Conservation (phyloP, 1,139 yeast species). For the Kodamaea alishanica region DNA sequence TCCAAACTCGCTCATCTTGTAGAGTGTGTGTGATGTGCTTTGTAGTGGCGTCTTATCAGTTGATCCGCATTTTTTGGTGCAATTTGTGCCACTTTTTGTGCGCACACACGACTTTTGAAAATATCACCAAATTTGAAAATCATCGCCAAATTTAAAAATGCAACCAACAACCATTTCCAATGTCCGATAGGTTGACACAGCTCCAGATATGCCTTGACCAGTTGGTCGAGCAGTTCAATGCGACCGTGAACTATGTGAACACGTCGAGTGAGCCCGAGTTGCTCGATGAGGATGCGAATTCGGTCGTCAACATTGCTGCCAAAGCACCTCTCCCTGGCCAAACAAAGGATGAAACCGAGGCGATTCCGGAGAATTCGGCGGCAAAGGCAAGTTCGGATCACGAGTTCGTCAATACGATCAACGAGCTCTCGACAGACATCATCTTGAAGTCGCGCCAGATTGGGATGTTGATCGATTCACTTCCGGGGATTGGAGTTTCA, state of each 20-base stretch:
- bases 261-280: conserved; percentile 37
- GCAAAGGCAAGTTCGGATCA: conserved; percentile 12
- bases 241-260: conserved; percentile 84
- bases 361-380: conserved; percentile 8
- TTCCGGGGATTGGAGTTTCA: conserved; percentile 91
- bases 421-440: conserved; percentile 77
- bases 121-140: not conserved
- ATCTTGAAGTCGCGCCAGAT: conserved; percentile 85
- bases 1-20: conserved; percentile 4
- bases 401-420: conserved; percentile 53
- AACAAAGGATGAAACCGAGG: conserved; percentile 45
- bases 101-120: not conserved
- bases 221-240: conserved; percentile 86
- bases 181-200: conserved; percentile 89
- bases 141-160: not conserved
- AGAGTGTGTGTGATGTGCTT: not conserved
- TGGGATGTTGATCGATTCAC: conserved; percentile 75
- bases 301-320: conserved; percentile 42
- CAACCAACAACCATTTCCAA: conserved; percentile 15
- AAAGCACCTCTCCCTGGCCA: conserved; percentile 43
- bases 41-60: not conserved
- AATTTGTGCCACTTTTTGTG: not conserved
- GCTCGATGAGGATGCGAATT: conserved; percentile 37
- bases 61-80: not conserved
- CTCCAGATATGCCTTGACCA: conserved; percentile 89